Evolutionary conservation across 257 asterid genomes (phyloP).

Genomic region (Knoxia roxburghii): DNA sequence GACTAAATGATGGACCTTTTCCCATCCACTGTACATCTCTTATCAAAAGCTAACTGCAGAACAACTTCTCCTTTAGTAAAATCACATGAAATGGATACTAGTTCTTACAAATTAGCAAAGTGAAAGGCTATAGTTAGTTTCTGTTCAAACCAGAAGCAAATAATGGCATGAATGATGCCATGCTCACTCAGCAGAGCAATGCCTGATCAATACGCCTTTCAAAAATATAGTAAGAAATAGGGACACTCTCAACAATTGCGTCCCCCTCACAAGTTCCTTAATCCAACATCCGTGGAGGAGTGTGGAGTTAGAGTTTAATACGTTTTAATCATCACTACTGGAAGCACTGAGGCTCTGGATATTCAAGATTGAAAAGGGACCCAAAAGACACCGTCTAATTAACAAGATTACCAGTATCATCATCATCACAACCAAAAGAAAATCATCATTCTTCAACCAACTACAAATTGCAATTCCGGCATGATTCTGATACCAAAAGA

Average conservation of each 20-base stretch:
- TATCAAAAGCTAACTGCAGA: too few relatives aligned
- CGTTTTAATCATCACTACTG: constrained; percentile 2
- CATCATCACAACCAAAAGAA: constrained; percentile 11
- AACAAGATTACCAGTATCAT: background rate
- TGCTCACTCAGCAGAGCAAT: too few relatives aligned
- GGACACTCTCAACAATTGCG: background rate
- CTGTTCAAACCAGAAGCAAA: too few relatives aligned
- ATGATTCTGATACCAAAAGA: background rate
- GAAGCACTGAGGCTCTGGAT: background rate
- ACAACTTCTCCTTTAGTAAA: too few relatives aligned
- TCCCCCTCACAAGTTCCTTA: background rate
- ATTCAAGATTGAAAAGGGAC: background rate
- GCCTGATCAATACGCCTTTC: background rate
- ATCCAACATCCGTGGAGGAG: background rate
- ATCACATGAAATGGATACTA: too few relatives aligned
- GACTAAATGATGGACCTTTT: too few relatives aligned
- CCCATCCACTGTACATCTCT: too few relatives aligned
- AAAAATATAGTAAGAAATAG: background rate
- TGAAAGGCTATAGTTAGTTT: too few relatives aligned
- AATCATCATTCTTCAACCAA: constrained; percentile 1
- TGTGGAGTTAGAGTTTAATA: too few relatives aligned
- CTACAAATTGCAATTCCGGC: background rate
- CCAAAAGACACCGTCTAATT: background rate
- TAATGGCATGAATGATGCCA: too few relatives aligned
- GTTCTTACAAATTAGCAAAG: too few relatives aligned